phyloP scores from a whole-genome alignment of 192 early-diverging fungal genomes.

The Coemansia sp. region DNA sequence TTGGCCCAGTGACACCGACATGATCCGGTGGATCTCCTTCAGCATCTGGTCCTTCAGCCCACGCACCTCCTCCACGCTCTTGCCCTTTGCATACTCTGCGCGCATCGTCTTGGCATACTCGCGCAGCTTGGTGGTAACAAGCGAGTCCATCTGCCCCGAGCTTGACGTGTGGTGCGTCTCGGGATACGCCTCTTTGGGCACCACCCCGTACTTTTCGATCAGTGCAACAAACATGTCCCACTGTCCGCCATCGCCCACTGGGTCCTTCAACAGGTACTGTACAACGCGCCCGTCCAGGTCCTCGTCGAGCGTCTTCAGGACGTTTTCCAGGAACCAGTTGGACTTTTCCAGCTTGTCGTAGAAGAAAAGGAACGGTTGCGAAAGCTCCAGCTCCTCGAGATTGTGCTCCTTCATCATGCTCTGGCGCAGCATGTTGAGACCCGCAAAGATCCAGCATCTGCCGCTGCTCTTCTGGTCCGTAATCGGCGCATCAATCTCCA shows the following conservation, averaged over 20 bases:
- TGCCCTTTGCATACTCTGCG: conserved; percentile 47
- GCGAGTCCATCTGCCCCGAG: conserved; percentile 59
- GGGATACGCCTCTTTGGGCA: conserved; percentile 67
- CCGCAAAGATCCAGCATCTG: conserved; percentile 84
- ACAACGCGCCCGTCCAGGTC: conserved; percentile 67
- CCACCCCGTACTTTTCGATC: conserved; percentile 73
- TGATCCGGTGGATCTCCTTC: conserved; percentile 66
- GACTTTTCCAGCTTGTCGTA: conserved; percentile 81
- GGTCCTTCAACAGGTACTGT: conserved; percentile 65
- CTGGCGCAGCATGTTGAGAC: conserved; percentile 69
- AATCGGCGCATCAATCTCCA: conserved; percentile 52
- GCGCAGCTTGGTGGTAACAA: conserved; percentile 67
- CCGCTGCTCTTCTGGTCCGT: conserved; percentile 78
- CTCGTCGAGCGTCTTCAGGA: conserved; percentile 64
- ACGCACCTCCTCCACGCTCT: conserved; percentile 49
- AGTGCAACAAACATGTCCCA: conserved; percentile 81
- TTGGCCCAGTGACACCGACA: conserved; percentile 70
- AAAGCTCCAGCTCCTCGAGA: conserved; percentile 76
- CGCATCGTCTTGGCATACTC: conserved; percentile 69
- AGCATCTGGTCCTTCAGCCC: conserved; percentile 60
- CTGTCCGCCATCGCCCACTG: conserved; percentile 73
- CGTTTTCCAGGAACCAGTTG: conserved; percentile 79
- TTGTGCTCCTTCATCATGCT: conserved; percentile 73
- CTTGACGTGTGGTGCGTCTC: conserved; percentile 66
- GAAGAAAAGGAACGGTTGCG: conserved; percentile 73